Percentiles rank a stretch among this genome's conserved stretches.
These are phyloP conservation scores for Xylariaceae sp. DNA, from an alignment of 2,329 filamentous ascomycete genomes.

Conservation along the genomic window DNA sequence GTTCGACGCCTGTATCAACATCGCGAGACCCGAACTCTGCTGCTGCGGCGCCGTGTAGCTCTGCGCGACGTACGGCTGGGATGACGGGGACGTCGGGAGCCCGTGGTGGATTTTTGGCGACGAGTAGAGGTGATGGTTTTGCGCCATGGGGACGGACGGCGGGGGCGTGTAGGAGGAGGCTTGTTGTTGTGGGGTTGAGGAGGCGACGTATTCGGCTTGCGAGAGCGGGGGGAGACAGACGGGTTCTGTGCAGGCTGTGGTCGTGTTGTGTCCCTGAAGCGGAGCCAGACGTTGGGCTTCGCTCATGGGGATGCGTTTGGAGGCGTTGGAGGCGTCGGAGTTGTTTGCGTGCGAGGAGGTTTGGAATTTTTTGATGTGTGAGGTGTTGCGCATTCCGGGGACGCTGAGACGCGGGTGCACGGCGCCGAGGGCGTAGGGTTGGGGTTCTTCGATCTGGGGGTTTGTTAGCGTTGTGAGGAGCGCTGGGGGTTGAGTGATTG, in stretches of 20 bases:
- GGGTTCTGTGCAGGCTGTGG: conserved; percentile 23
- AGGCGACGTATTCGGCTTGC: conserved; percentile 25
- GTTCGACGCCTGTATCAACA: conserved; percentile 39
- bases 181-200: conserved; percentile 15
- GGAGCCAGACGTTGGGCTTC: conserved; percentile 26
- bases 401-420: conserved; percentile 27
- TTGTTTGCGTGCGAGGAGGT: conserved; percentile 18
- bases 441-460: conserved; percentile 22
- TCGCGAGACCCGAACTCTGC: conserved; percentile 35
- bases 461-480: conserved; percentile 3
- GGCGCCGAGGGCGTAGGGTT: conserved; percentile 25
- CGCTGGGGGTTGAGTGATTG: too few relatives aligned
- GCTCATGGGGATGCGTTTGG: conserved; percentile 10
- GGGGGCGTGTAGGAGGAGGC: conserved; percentile 9
- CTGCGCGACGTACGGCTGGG: conserved; percentile 20
- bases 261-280: conserved; percentile 23
- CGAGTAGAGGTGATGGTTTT: conserved; percentile 11
- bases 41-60: conserved; percentile 11
- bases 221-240: conserved; percentile 29
- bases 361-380: conserved; percentile 21
- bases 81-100: conserved; percentile 5
- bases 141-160: not conserved
- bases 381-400: conserved; percentile 17
- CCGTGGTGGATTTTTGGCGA: conserved; percentile 20
- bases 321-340: conserved; percentile 19